Evolutionary conservation across 1,139 yeast genomes (phyloP).

Genomic region (Petasospora fabianii): DNA sequence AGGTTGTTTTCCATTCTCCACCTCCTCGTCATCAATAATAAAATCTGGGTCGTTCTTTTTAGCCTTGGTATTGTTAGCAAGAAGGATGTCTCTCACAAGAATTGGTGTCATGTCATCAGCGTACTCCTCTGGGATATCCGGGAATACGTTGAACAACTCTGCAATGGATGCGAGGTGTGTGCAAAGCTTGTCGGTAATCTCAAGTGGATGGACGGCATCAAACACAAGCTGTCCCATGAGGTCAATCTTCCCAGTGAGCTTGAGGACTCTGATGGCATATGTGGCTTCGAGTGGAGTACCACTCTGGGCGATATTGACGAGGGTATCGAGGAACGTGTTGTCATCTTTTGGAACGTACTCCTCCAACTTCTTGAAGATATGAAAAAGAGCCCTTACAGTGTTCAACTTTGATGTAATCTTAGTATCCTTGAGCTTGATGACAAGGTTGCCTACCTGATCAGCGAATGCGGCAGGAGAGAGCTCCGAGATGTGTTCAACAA

Average conservation of each 20-base stretch:
- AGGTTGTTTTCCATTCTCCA: constrained; percentile 33
- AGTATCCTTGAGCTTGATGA: constrained; percentile 36
- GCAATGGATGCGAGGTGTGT: constrained; percentile 61
- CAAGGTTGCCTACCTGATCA: constrained; percentile 52
- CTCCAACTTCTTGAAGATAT: constrained; percentile 44
- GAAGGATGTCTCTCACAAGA: constrained; percentile 58
- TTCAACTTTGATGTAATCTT: constrained; percentile 26
- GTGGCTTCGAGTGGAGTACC: constrained; percentile 65
- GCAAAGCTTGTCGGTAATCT: constrained; percentile 38
- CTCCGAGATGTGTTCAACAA: constrained; percentile 58
- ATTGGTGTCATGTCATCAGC: constrained; percentile 57
- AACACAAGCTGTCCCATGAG: constrained; percentile 38
- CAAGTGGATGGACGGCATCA: constrained; percentile 49
- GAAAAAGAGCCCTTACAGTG: constrained; percentile 58
- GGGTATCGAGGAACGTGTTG: constrained; percentile 37
- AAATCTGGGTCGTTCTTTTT: constrained; percentile 37
- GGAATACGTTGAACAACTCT: constrained; percentile 54
- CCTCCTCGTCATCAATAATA: constrained; percentile 52
- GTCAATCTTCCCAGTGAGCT: constrained; percentile 43
- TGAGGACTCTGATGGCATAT: constrained; percentile 60
- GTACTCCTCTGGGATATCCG: constrained; percentile 48
- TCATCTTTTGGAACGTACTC: constrained; percentile 26
- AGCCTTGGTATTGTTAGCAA: constrained; percentile 41
- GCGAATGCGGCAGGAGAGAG: constrained; percentile 64
- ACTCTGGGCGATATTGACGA: constrained; percentile 42